phyloP scores from a whole-genome alignment of 768 basidiomycete species.

The Fistulinella prunicolor region DNA sequence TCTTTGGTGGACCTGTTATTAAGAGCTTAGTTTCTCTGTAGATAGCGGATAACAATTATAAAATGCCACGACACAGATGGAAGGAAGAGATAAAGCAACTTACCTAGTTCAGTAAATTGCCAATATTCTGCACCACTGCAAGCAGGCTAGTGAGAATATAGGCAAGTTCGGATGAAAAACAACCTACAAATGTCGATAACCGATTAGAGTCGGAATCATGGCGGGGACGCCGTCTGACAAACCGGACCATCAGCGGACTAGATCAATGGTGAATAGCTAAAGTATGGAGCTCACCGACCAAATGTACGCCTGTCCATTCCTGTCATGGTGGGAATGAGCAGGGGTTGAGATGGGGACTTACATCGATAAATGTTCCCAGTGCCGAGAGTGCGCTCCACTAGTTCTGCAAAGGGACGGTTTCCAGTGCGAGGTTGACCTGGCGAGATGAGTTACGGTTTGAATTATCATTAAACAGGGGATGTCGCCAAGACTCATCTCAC shows the following conservation, averaged over 20 bases:
- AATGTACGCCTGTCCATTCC: slow-evolving; percentile 39
- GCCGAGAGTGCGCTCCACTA: slow-evolving; percentile 40
- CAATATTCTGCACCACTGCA: slow-evolving; percentile 42
- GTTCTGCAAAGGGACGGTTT: slow-evolving; percentile 37
- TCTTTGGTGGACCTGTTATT: slow-evolving; percentile 29
- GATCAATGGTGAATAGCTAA: not conserved
- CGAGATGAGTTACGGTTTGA: not conserved
- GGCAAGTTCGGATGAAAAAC: slow-evolving; percentile 2
- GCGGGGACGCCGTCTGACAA: slow-evolving; percentile 49
- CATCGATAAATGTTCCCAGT: slow-evolving; percentile 41
- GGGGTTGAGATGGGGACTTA: slow-evolving; percentile 11
- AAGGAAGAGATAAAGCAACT: slow-evolving; percentile 1
- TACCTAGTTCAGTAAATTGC: slow-evolving; percentile 45
- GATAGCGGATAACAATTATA: not conserved
- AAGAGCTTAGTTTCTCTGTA: not conserved
- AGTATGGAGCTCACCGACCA: slow-evolving; percentile 32
- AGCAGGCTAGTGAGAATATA: slow-evolving; percentile 10
- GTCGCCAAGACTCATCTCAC: slow-evolving; percentile 22
- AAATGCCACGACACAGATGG: not conserved
- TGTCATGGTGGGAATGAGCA: not conserved
- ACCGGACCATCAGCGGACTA: not conserved
- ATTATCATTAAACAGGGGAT: not conserved
- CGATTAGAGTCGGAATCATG: slow-evolving; percentile 42
- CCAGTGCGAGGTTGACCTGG: slow-evolving; percentile 52
- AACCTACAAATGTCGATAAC: slow-evolving; percentile 46